Percentiles rank a stretch among this genome's conserved stretches.
Evolutionary conservation across 106 monocot genomes (phyloP).

Genomic region (Dendrobium chrysotoxum): DNA sequence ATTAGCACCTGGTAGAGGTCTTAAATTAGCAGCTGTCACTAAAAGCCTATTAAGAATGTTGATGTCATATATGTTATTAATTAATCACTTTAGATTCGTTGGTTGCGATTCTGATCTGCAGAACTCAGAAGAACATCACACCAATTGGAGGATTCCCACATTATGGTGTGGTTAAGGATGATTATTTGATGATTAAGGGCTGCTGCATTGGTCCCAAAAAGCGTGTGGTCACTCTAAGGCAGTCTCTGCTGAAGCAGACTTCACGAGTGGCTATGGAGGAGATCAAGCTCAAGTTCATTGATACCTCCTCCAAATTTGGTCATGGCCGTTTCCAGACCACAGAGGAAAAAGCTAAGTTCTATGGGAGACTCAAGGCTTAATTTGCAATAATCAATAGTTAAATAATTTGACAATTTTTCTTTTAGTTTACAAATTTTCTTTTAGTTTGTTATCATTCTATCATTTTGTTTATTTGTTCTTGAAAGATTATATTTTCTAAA

Average conservation of each 20-base stretch:
- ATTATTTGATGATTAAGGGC: conserved; percentile 57
- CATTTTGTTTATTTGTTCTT: too few species aligned
- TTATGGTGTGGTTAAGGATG: conserved; percentile 58
- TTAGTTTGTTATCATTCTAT: too few species aligned
- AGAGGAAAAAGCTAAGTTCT: conserved; percentile 57
- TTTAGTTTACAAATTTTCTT: too few species aligned
- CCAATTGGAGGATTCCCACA: conserved; percentile 73
- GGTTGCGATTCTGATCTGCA: background rate
- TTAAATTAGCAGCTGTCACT: too few species aligned
- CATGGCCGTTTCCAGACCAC: conserved; percentile 70
- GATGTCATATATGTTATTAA: too few species aligned
- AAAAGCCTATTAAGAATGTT: too few species aligned
- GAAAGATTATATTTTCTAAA: too few species aligned
- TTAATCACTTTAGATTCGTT: too few species aligned
- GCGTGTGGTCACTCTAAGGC: conserved; percentile 51
- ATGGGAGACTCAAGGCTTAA: conserved; percentile 37
- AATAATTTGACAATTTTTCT: too few species aligned
- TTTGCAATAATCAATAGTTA: too few species aligned
- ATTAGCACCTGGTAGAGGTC: too few species aligned
- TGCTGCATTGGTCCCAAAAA: conserved; percentile 70
- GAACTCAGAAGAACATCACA: conserved; percentile 67
- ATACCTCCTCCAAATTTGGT: conserved; percentile 70
- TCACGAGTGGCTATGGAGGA: conserved; percentile 55
- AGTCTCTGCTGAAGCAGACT: conserved; percentile 63
- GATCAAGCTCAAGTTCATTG: conserved; percentile 69